A percentile compares a stretch with the other conserved stretches of the same genome.
These are phyloP conservation scores for Pneumocystis murina DNA, from an alignment of 1,139 yeast species.

Conservation along the genomic window DNA sequence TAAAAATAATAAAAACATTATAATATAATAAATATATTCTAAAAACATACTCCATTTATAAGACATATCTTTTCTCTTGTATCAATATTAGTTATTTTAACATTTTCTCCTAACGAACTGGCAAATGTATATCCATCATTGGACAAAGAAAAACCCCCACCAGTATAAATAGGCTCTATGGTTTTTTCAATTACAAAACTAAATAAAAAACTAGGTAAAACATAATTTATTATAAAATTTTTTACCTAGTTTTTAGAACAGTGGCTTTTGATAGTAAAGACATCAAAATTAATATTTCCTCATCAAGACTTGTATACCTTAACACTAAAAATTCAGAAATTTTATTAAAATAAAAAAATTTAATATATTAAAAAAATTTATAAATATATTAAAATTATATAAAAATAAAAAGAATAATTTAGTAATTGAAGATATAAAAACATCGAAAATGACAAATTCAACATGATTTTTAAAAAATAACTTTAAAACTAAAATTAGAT, in stretches of 20 bases:
- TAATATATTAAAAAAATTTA: neutral
- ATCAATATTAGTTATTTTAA: constrained; percentile 49
- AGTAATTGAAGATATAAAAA: neutral
- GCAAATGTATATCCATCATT: constrained; percentile 56
- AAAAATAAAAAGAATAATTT: neutral
- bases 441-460: neutral
- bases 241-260: neutral
- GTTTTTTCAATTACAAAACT: constrained; percentile 17
- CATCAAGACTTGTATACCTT: neutral
- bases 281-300: neutral
- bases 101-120: constrained; percentile 64
- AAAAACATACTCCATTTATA: constrained; percentile 39
- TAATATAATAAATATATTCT: constrained; percentile 1
- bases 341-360: neutral
- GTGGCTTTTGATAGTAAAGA: neutral
- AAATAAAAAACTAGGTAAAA: neutral
- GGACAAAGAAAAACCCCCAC: constrained; percentile 64
- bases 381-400: neutral
- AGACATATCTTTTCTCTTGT: constrained; percentile 45
- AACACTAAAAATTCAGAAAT: neutral
- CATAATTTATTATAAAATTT: neutral
- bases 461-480: neutral
- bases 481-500: no score
- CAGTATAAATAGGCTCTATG: constrained; percentile 66
- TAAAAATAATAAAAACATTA: constrained; percentile 2